Conservation (phyloP, 805 yeast species). For the Cyberlindnera mrakii region DNA sequence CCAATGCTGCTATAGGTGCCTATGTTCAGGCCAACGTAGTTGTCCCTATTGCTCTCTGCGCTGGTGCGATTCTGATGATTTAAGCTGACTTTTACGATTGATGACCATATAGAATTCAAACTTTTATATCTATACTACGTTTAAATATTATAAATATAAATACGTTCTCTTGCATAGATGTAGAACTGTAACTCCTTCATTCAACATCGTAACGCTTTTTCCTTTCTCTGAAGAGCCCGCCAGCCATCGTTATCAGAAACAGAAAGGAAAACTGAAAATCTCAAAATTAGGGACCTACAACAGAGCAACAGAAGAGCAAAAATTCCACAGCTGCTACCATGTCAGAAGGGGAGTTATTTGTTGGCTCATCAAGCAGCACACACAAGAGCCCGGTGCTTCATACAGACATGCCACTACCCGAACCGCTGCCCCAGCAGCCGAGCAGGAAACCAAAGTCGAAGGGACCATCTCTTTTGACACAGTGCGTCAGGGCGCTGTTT, state of each 20-base stretch:
- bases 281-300: background rate
- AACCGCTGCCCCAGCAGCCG: background rate
- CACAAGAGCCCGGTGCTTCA: background rate
- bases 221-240: too few species aligned
- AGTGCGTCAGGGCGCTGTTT: constrained; percentile 42
- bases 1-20: constrained; percentile 10
- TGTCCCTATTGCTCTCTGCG: constrained; percentile 10
- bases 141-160: too few species aligned
- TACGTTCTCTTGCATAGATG: too few species aligned
- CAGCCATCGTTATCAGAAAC: too few species aligned
- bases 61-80: constrained; percentile 6
- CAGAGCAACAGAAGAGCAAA: background rate
- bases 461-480: constrained; percentile 11
- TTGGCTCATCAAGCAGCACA: background rate
- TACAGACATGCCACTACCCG: background rate
- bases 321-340: too few species aligned
- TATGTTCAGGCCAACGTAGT: constrained; percentile 2
- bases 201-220: too few species aligned
- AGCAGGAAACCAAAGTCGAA: background rate
- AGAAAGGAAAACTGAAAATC: too few species aligned
- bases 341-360: background rate
- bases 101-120: background rate
- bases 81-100: background rate
- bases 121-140: background rate
- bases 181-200: too few species aligned